Percentiles rank a stretch among this genome's conserved stretches.
These are phyloP conservation scores for Rostrohypoxylon terebratum DNA, from an alignment of 495 filamentous ascomycete species.

Conservation along the genomic window DNA sequence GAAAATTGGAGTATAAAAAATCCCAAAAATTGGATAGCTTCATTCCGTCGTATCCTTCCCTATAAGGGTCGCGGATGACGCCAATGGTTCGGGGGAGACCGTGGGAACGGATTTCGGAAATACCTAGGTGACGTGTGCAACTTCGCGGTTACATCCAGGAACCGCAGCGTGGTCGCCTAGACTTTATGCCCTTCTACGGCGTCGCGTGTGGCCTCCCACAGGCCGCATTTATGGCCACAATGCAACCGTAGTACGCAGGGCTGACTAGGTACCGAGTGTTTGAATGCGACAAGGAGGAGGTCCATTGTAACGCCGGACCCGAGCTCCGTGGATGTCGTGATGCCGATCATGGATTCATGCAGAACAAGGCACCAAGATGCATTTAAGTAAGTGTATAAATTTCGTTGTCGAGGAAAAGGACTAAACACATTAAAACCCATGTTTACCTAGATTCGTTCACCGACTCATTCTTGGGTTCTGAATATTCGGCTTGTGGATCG, in stretches of 20 bases:
- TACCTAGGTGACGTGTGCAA: slow-evolving; percentile 3
- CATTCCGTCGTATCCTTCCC: background rate
- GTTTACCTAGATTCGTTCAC: background rate
- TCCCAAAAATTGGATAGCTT: background rate
- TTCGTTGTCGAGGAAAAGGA: background rate
- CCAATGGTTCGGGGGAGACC: background rate
- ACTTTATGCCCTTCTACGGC: background rate
- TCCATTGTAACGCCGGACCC: background rate
- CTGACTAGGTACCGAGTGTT: background rate
- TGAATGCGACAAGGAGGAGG: background rate
- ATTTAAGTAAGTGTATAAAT: background rate
- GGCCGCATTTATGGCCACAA: background rate
- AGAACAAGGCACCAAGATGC: background rate
- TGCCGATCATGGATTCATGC: background rate
- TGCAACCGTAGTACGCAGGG: background rate
- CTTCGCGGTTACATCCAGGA: slow-evolving; percentile 6
- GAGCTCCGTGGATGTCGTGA: background rate
- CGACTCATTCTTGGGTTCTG: background rate
- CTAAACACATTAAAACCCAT: background rate
- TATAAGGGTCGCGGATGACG: background rate
- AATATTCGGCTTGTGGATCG: background rate
- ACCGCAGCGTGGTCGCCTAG: background rate
- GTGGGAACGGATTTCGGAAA: slow-evolving; percentile 1
- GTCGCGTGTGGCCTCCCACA: background rate
- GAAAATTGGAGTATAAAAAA: background rate